Conservation (phyloP, 1,284 basidiomycete genomes). For the Melampsora americana region DNA sequence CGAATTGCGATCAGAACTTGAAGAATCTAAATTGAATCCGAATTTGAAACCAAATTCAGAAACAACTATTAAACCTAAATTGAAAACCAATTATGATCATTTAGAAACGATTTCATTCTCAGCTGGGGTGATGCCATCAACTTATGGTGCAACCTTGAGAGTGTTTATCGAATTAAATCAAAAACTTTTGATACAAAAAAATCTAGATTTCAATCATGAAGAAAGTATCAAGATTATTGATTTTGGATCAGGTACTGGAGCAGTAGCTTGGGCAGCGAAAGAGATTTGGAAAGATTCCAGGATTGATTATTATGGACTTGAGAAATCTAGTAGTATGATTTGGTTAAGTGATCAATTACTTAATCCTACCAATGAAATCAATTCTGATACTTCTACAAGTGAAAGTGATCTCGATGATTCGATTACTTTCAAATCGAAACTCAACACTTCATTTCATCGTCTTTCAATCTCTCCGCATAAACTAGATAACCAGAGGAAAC, state of each 20-base stretch:
- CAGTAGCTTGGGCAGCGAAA: slow-evolving; percentile 33
- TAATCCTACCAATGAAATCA: slow-evolving; percentile 6
- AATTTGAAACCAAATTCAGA: background rate
- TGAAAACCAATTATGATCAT: slow-evolving; percentile 32
- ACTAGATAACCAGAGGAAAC: background rate
- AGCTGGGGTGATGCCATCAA: slow-evolving; percentile 40
- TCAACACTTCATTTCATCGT: slow-evolving; percentile 23
- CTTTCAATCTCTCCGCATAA: slow-evolving; percentile 28
- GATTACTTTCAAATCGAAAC: background rate
- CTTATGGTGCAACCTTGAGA: slow-evolving; percentile 26
- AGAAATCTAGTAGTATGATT: slow-evolving; percentile 41
- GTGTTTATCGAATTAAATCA: slow-evolving; percentile 19
- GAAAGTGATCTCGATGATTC: no score
- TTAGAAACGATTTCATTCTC: slow-evolving; percentile 30
- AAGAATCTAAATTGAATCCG: background rate
- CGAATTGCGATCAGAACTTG: background rate
- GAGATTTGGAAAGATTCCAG: slow-evolving; percentile 31
- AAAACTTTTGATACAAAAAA: background rate
- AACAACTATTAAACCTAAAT: slow-evolving; percentile 27
- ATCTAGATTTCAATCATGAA: background rate
- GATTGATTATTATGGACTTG: slow-evolving; percentile 24
- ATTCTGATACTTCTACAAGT: background rate
- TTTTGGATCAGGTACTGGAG: slow-evolving; percentile 37
- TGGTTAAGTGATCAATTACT: slow-evolving; percentile 33
- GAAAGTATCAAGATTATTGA: slow-evolving; percentile 21